A percentile compares a stretch with the other conserved stretches of the same genome.
Conservation (phyloP, 768 basidiomycete genomes). For the Trametes cubensis region DNA sequence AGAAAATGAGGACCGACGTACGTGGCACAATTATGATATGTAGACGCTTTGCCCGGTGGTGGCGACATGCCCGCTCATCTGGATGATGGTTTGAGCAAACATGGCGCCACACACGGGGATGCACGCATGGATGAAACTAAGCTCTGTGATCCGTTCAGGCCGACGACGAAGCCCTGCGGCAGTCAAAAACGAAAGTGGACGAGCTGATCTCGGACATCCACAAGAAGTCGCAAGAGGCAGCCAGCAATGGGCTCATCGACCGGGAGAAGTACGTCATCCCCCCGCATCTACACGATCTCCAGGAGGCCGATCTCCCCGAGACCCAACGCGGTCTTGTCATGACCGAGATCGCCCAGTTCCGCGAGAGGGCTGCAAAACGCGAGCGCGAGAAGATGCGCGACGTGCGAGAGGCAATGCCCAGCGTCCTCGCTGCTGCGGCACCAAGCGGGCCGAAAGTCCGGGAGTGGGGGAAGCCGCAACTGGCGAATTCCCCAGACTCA, state of each 20-base stretch:
- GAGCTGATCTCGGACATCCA: constrained; percentile 73
- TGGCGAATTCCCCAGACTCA: constrained; percentile 25
- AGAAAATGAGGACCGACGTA: constrained; percentile 83
- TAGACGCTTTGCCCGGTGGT: neutral
- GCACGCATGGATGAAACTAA: neutral
- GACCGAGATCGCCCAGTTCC: constrained; percentile 94
- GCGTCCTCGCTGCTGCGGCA: constrained; percentile 35
- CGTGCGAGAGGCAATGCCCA: constrained; percentile 53
- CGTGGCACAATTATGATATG: constrained; percentile 34
- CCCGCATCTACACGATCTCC: constrained; percentile 94
- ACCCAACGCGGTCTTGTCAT: constrained; percentile 90
- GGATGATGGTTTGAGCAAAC: neutral
- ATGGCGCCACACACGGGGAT: neutral
- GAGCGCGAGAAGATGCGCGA: constrained; percentile 89
- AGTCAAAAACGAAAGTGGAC: constrained; percentile 66
- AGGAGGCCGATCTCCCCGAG: constrained; percentile 96
- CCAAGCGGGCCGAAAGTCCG: constrained; percentile 78
- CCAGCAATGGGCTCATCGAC: constrained; percentile 72
- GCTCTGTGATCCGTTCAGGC: constrained; percentile 45
- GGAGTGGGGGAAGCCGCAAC: constrained; percentile 76
- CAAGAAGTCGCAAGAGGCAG: constrained; percentile 70
- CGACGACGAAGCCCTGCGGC: constrained; percentile 66
- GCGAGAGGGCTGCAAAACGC: constrained; percentile 89
- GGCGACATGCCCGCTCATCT: neutral
- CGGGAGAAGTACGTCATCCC: constrained; percentile 90